A percentile compares a stretch with the other conserved stretches of the same genome.
Conservation (phyloP, 352 stramenopile genomes). For the Globisporangium cystogenes region DNA sequence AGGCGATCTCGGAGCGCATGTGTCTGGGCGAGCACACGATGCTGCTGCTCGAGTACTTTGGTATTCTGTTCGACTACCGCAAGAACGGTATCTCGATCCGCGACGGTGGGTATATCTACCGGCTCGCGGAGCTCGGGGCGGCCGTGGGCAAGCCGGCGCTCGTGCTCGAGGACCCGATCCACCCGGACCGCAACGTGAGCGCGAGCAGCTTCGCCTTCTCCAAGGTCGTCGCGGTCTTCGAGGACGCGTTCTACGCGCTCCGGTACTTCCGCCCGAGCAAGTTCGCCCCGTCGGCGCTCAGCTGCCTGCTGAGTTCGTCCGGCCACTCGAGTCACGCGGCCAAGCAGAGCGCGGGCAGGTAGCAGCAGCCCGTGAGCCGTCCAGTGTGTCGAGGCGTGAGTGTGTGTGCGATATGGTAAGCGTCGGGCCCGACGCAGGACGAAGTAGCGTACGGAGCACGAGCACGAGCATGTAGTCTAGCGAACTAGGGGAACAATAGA, state of each 20-base stretch:
- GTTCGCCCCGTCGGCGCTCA: conserved; percentile 72
- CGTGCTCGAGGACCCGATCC: conserved; percentile 88
- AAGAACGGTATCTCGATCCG: conserved; percentile 82
- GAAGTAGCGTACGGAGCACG: conserved; percentile 1
- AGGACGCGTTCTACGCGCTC: conserved; percentile 82
- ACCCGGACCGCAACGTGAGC: conserved; percentile 82
- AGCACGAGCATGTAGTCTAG: conserved; percentile 13
- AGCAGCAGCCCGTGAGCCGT: too few species aligned
- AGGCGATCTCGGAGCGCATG: conserved; percentile 7
- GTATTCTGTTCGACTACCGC: conserved; percentile 81
- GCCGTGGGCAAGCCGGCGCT: conserved; percentile 59
- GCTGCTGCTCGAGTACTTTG: conserved; percentile 83
- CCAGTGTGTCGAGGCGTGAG: neutral
- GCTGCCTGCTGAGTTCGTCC: conserved; percentile 67
- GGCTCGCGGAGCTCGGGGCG: conserved; percentile 46
- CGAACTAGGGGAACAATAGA: conserved; percentile 14
- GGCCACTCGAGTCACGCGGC: conserved; percentile 35
- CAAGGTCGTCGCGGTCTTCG: conserved; percentile 79
- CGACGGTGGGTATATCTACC: conserved; percentile 83
- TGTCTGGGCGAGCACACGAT: conserved; percentile 71
- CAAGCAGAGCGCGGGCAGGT: conserved; percentile 1
- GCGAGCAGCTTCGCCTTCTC: conserved; percentile 84
- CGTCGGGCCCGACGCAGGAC: neutral
- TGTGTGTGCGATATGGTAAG: too few species aligned
- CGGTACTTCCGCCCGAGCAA: conserved; percentile 78